These are phyloP conservation scores for Paracorniculantispora psalliotae DNA, from an alignment of 2,329 filamentous ascomycete genomes.

Conservation along the genomic window DNA sequence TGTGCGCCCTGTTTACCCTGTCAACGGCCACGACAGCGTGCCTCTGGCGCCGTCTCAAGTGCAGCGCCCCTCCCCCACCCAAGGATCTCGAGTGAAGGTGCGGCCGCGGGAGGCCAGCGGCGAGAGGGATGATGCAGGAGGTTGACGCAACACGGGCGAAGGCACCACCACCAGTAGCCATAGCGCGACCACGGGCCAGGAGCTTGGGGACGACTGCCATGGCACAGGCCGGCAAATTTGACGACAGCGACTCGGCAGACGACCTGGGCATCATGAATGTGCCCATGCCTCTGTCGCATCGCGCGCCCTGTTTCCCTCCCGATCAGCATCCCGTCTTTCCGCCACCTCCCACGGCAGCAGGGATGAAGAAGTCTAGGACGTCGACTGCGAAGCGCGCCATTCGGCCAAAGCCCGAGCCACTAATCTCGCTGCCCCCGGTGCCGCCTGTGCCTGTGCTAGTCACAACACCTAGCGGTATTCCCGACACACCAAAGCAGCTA, in stretches of 20 bases:
- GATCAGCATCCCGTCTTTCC: slow-evolving; percentile 13
- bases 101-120: slow-evolving; percentile 37
- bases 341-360: slow-evolving; percentile 32
- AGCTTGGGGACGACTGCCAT: slow-evolving; percentile 36
- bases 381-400: background rate
- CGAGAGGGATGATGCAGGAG: slow-evolving; percentile 13
- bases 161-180: background rate
- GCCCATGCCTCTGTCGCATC: slow-evolving; percentile 15
- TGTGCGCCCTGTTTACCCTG: slow-evolving; percentile 67
- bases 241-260: slow-evolving; percentile 25
- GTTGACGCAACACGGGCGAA: background rate
- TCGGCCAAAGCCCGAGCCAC: slow-evolving; percentile 22
- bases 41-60: slow-evolving; percentile 58
- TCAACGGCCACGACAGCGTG: slow-evolving; percentile 54
- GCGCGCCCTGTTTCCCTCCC: slow-evolving; percentile 23
- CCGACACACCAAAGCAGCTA: slow-evolving; percentile 4
- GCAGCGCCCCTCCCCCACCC: slow-evolving; percentile 21
- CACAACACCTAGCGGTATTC: background rate
- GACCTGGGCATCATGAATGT: slow-evolving; percentile 23
- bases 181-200: slow-evolving; percentile 18
- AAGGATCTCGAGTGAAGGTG: slow-evolving; percentile 50
- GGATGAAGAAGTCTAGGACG: slow-evolving; percentile 16
- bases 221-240: slow-evolving; percentile 28
- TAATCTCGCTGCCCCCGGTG: slow-evolving; percentile 26
- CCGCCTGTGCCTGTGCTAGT: slow-evolving; percentile 18